These are phyloP conservation scores for Cyberlindnera mycetangii DNA, from an alignment of 805 yeast genomes.

Conservation along the genomic window DNA sequence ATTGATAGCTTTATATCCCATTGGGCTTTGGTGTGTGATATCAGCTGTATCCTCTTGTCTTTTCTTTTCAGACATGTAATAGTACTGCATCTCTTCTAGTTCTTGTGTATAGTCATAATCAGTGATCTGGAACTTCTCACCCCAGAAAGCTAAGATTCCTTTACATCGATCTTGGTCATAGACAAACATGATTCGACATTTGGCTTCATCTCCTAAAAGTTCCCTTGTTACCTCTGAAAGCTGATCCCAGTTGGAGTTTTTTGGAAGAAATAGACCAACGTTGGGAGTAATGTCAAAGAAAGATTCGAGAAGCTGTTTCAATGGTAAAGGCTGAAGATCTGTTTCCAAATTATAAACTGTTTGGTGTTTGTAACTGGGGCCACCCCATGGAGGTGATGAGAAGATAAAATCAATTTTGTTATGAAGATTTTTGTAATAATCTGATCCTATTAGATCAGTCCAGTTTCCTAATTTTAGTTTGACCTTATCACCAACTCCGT, in stretches of 20 bases:
- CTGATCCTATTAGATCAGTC: constrained; percentile 26
- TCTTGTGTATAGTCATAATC: constrained; percentile 17
- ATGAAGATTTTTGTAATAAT: constrained; percentile 5
- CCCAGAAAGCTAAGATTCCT: constrained; percentile 63
- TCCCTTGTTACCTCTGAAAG: constrained; percentile 44
- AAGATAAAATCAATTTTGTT: constrained; percentile 50
- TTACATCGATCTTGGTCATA: constrained; percentile 41
- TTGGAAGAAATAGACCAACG: constrained; percentile 62
- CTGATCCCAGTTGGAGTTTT: constrained; percentile 54
- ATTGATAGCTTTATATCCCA: not conserved
- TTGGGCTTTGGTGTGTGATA: no score
- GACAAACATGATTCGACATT: constrained; percentile 45
- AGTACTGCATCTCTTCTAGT: constrained; percentile 9
- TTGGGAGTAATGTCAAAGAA: constrained; percentile 41
- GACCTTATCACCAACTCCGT: constrained; percentile 52
- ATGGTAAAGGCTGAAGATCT: constrained; percentile 43
- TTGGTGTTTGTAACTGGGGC: constrained; percentile 51
- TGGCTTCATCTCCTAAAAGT: constrained; percentile 42
- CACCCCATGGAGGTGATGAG: constrained; percentile 92
- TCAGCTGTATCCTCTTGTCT: not conserved
- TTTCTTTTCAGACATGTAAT: constrained; percentile 13
- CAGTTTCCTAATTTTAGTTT: constrained; percentile 49
- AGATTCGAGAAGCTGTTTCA: constrained; percentile 43
- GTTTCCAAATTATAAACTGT: constrained; percentile 44
- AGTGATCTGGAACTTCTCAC: constrained; percentile 38